Conservation (phyloP, 2,329 filamentous ascomycete species). For the Rhynchosporium graminicola region DNA sequence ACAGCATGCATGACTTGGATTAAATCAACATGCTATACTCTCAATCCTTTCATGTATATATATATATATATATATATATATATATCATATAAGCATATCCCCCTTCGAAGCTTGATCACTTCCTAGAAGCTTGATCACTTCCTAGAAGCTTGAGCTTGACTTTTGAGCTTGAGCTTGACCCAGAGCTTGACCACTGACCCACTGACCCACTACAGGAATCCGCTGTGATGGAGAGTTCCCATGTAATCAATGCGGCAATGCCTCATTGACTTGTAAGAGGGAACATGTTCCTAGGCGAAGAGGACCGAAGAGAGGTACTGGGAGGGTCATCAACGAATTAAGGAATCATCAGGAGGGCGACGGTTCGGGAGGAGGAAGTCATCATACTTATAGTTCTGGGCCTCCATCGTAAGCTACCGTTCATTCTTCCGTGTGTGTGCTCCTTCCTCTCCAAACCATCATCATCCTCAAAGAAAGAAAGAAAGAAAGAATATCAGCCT, state of each 20-base stretch:
- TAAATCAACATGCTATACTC: neutral
- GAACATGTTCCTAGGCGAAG: slow-evolving; percentile 66
- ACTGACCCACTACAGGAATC: slow-evolving; percentile 43
- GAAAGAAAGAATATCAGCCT: no score
- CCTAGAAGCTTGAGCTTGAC: slow-evolving; percentile 4
- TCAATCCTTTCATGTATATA: slow-evolving; percentile 1
- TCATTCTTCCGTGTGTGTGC: neutral
- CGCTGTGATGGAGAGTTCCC: slow-evolving; percentile 50
- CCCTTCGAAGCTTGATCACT: neutral
- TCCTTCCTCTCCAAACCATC: neutral
- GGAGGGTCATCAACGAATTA: slow-evolving; percentile 63
- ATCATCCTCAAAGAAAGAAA: neutral
- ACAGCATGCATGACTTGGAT: neutral
- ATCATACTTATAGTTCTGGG: slow-evolving; percentile 21
- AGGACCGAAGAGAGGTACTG: slow-evolving; percentile 62
- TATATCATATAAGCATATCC: no score
- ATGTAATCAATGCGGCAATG: slow-evolving; percentile 61
- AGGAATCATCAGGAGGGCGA: slow-evolving; percentile 50
- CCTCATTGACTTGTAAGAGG: slow-evolving; percentile 62
- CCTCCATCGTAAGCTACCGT: slow-evolving; percentile 31
- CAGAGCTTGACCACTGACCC: neutral
- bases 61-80: no score
- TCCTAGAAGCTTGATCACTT: neutral
- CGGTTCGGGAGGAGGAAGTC: slow-evolving; percentile 33
- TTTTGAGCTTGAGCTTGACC: slow-evolving; percentile 17